These are phyloP conservation scores for Zygosaccharomyces lentus DNA, from an alignment of 805 yeast genomes.

Conservation along the genomic window DNA sequence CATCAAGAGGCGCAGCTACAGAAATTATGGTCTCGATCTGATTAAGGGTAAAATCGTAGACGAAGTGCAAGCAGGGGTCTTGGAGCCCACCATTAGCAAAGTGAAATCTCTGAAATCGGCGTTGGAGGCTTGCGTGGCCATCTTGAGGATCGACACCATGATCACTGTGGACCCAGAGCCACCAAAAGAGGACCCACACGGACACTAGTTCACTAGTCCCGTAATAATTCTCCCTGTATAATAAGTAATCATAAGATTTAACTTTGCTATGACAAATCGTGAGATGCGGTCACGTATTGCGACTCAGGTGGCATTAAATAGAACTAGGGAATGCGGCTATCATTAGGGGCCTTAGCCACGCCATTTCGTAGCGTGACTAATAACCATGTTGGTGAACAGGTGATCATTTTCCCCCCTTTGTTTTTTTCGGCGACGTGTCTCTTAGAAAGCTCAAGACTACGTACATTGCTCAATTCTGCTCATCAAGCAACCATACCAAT, in stretches of 20 bases:
- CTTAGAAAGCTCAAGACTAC: too few species aligned
- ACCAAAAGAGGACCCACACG: slow-evolving; percentile 88
- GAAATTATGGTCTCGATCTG: slow-evolving; percentile 88
- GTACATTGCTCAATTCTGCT: too few species aligned
- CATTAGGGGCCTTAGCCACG: too few species aligned
- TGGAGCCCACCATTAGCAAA: slow-evolving; percentile 94
- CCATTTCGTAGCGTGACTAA: too few species aligned
- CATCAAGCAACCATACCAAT: too few species aligned
- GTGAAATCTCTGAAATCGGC: slow-evolving; percentile 92
- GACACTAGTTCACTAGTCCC: slow-evolving; percentile 39
- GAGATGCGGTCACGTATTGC: background rate
- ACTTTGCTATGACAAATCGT: background rate
- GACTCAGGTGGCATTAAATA: background rate
- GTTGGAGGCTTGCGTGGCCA: slow-evolving; percentile 96
- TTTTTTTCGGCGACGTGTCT: too few species aligned
- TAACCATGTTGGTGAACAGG: too few species aligned
- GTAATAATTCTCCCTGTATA: background rate
- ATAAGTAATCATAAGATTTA: slow-evolving; percentile 2
- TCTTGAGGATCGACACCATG: slow-evolving; percentile 96
- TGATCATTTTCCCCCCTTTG: too few species aligned
- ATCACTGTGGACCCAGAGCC: slow-evolving; percentile 96
- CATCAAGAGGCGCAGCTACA: slow-evolving; percentile 75
- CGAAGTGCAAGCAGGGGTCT: slow-evolving; percentile 76
- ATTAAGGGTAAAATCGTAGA: slow-evolving; percentile 89
- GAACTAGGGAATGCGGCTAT: background rate